A percentile compares a stretch with the other conserved stretches of the same genome.
Conservation (phyloP, 805 yeast genomes). For the Kodamaea nitidulidarum region DNA sequence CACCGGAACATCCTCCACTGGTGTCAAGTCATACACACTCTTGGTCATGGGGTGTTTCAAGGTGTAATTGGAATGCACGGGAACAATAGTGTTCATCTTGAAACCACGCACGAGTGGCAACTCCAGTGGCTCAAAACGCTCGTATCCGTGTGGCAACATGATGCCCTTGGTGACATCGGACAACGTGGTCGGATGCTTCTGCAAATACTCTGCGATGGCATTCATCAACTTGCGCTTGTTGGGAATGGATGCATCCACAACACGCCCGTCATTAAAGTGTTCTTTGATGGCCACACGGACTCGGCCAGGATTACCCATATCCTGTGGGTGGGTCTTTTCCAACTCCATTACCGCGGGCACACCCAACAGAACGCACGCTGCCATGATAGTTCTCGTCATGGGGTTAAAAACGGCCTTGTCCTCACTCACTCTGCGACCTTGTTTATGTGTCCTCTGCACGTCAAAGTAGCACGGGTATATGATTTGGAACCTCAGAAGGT, state of each 20-base stretch:
- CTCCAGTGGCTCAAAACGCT: conserved; percentile 50
- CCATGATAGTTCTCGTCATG: conserved; percentile 74
- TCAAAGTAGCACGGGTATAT: conserved; percentile 94
- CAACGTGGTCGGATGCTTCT: conserved; percentile 65
- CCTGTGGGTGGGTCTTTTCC: conserved; percentile 90
- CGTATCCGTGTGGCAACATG: conserved; percentile 62
- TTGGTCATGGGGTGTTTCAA: conserved; percentile 83
- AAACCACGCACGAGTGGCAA: conserved; percentile 82
- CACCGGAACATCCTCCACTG: conserved; percentile 33
- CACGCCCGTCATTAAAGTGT: conserved; percentile 37
- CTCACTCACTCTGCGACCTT: conserved; percentile 78
- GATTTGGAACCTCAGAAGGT: conserved; percentile 65
- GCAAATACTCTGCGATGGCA: conserved; percentile 57
- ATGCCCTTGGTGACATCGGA: conserved; percentile 53
- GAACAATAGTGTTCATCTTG: conserved; percentile 81
- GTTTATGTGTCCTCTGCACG: conserved; percentile 60
- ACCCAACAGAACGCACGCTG: conserved; percentile 53
- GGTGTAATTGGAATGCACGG: conserved; percentile 76
- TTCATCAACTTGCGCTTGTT: conserved; percentile 63
- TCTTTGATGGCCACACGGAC: conserved; percentile 68
- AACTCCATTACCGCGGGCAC: conserved; percentile 59
- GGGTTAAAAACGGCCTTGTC: conserved; percentile 82
- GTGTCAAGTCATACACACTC: conserved; percentile 53
- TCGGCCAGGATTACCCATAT: conserved; percentile 97
- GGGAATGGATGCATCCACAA: conserved; percentile 23